These are phyloP conservation scores for Saprolegnia diclina DNA, from an alignment of 352 stramenopile species.

Conservation along the genomic window DNA sequence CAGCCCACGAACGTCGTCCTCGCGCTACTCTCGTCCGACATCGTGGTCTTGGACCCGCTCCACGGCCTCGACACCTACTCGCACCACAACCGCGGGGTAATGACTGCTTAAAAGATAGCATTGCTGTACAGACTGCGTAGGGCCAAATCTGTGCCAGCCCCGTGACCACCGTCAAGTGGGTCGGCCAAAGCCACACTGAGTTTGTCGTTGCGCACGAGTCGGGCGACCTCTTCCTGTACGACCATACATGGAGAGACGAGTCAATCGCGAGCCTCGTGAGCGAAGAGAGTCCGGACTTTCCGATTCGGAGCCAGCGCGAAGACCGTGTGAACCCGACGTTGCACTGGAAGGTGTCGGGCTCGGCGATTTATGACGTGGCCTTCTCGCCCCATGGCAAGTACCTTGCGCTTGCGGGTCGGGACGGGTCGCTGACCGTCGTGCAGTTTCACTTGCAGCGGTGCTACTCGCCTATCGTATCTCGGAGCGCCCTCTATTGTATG, in stretches of 20 bases:
- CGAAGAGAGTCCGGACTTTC: slow-evolving; percentile 19
- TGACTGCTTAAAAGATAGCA: background rate
- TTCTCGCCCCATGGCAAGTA: slow-evolving; percentile 27
- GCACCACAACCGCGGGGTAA: slow-evolving; percentile 22
- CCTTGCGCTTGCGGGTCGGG: slow-evolving; percentile 16
- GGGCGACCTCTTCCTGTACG: slow-evolving; percentile 24
- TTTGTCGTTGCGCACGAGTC: slow-evolving; percentile 23
- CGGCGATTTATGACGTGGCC: slow-evolving; percentile 15
- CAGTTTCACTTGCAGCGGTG: slow-evolving; percentile 25
- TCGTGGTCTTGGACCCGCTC: slow-evolving; percentile 24
- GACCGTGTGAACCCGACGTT: slow-evolving; percentile 19
- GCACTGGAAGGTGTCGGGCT: slow-evolving; percentile 17
- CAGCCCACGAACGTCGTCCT: slow-evolving; percentile 26
- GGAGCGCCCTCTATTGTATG: background rate
- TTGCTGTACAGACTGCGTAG: background rate
- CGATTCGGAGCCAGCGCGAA: slow-evolving; percentile 19
- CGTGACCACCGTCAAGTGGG: slow-evolving; percentile 17
- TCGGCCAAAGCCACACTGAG: slow-evolving; percentile 25
- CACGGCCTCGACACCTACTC: slow-evolving; percentile 24
- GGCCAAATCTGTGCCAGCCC: slow-evolving; percentile 15
- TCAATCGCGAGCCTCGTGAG: slow-evolving; percentile 7
- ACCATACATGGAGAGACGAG: slow-evolving; percentile 23
- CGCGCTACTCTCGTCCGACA: slow-evolving; percentile 18
- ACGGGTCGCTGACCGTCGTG: slow-evolving; percentile 8
- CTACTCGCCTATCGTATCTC: background rate